Conservation (phyloP, 2,329 filamentous ascomycete species). For the Coniochaeta pulveracea region DNA sequence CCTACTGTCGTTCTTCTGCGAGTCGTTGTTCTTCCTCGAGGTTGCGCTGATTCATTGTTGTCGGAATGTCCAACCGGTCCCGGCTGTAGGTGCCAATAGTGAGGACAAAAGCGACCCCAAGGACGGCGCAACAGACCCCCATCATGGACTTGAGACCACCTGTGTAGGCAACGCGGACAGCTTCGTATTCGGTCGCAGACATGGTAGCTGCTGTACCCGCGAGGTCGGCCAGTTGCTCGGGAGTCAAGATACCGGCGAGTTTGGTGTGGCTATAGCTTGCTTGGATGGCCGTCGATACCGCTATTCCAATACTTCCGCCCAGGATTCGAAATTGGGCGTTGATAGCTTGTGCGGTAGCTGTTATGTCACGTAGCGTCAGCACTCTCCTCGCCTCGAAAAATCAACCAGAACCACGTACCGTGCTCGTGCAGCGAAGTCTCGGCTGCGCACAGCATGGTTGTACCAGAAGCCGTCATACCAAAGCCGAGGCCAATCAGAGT, state of each 20-base stretch:
- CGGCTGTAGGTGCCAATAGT: conserved; percentile 27
- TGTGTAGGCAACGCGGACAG: conserved; percentile 27
- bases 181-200: conserved; percentile 16
- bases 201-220: conserved; percentile 11
- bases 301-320: conserved; percentile 43
- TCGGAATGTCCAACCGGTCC: too few species aligned
- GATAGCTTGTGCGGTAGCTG: conserved; percentile 40
- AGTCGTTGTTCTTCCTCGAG: conserved; percentile 7
- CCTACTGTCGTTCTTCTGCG: too few species aligned
- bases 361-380: conserved; percentile 7
- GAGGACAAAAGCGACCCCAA: conserved; percentile 26
- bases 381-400: not conserved
- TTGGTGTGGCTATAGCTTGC: conserved; percentile 18
- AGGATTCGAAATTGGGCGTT: conserved; percentile 38
- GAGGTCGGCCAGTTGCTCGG: conserved; percentile 15
- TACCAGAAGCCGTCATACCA: conserved; percentile 32
- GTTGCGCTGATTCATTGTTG: conserved; percentile 12
- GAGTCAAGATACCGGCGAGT: conserved; percentile 17
- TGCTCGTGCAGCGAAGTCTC: conserved; percentile 32
- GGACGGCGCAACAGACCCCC: conserved; percentile 29
- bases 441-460: conserved; percentile 31
- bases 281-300: conserved; percentile 36
- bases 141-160: conserved; percentile 34
- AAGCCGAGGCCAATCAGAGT: conserved; percentile 41
- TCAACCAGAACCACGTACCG: conserved; percentile 21